Base-by-base conservation (phyloP, 495 filamentous ascomycete genomes). In the Hypoxylon lienhwacheense region DNA sequence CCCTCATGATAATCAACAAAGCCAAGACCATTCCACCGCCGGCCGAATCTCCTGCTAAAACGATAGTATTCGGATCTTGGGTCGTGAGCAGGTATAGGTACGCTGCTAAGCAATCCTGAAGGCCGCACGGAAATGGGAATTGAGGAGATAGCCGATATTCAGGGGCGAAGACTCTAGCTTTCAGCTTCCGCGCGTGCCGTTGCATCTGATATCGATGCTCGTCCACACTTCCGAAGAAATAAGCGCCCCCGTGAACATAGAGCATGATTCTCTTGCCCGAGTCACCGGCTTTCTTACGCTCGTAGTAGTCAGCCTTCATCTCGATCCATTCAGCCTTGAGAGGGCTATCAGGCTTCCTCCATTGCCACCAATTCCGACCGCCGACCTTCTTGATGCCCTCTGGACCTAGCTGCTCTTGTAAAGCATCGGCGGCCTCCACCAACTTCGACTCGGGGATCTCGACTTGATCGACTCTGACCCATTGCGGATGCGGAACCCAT, bases 191-290 rank as follows among this genome's bases (percentile, higher is more conserved):
- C 44, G 92, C 92, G 80, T 97, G 90, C 31, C 92, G 78, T 71
- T 97, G 92, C 76, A 97, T 83, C 75, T 96, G 91, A 70, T 96
- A 96, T 15, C 92, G 85, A 75, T 97, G 92, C 65, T 92, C 90
- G 64, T 97, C 91, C 16, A 96, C 82, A 61, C 89, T 95, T 1
- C 92, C 92, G 63, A 97, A 97, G 64, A 70, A 79, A 42, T 80
- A 83, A 31, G 71, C 75, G 22, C 81, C 82, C 3, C 92, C 92
- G 64, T 97, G 92, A 6, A 97, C 79, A 70, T 97, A 97, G 17
- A 97, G 74, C 86, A 97, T 95, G 17, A 93, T 84, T 20, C 89
- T 81, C 57, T 85, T 88, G 5, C 79, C 76, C 21, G 79, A 70
- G 39, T 80, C 77, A 2, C 67, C 71, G 0, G 69, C 68, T 63